Evolutionary conservation across 306 rosid genomes (phyloP), one percentile per base, ranked within the genome.

Genomic region (Benincasa hispida): DNA sequence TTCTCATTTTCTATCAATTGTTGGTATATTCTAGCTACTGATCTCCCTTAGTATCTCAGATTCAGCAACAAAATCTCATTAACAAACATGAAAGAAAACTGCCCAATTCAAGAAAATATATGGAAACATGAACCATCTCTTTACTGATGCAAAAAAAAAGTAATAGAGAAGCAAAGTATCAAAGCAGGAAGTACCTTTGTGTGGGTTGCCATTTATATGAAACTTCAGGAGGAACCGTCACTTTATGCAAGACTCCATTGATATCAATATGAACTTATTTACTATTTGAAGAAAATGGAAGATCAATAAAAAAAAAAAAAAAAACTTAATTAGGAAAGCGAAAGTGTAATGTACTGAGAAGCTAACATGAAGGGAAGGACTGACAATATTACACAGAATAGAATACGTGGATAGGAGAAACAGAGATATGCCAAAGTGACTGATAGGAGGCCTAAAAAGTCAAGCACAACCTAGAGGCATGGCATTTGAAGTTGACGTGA

Each of bases 361-460:
- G 51, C 18, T 19, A 68, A 68, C 34, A 22, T 24, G 34, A 24
- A 42, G 55, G 41, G 22, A 63, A 42, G 37, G 34, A 45, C 75
- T 69, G 75, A 69, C 21, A 1, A 50, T 50, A 62, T 62, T 62
- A 59, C 37, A 59, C 24, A 48, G 27, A 56, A 10, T n/a, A 56
- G 65, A 60, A 34, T 62, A 62, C 37, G 17, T 32, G 10, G 69
- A 62, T 12, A 62, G 41, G 13, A 14, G 35, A 17, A 69, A 25
- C 22, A 24, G 56, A 24, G 56, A 42, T 14, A 68, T 42, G 56
- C 24, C 21, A 70, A 70, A n/a, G 14, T 48, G 76, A 25, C 22
- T 42, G 75, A 69, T 69, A 48, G 34, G 56, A 45, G 39, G 56
- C 57, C 75, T 27, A 25, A 45, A 70, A 70, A 70, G 76, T 70